Percentiles rank a stretch among this genome's conserved stretches.
These are phyloP conservation scores for Ascochyta pisi DNA, from an alignment of 2,329 filamentous ascomycete species.

Conservation along the genomic window DNA sequence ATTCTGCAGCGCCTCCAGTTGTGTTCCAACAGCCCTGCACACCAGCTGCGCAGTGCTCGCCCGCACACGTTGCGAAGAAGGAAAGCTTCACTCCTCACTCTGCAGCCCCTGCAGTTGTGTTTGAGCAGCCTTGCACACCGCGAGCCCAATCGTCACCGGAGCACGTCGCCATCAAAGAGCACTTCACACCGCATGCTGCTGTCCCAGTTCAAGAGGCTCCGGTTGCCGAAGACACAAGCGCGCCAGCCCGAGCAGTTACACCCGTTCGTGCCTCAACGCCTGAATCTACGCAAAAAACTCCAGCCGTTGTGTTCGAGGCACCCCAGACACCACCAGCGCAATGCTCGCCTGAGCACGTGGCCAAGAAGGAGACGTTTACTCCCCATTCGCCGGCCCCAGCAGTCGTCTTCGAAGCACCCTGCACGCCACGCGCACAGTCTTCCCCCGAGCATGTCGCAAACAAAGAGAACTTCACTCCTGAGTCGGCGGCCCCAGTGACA, in stretches of 20 bases:
- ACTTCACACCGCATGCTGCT: slow-evolving; percentile 1
- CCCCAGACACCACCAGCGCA: slow-evolving; percentile 11
- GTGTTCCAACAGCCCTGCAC: slow-evolving; percentile 3
- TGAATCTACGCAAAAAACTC: slow-evolving; percentile 10
- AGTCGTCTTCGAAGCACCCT: slow-evolving; percentile 11
- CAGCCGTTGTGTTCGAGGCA: slow-evolving; percentile 11
- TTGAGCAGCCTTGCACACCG: slow-evolving; percentile 10
- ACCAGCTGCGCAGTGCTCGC: slow-evolving; percentile 14
- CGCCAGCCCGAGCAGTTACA: slow-evolving; percentile 1
- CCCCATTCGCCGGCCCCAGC: slow-evolving; percentile 1
- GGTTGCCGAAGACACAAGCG: not conserved
- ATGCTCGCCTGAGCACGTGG: slow-evolving; percentile 15
- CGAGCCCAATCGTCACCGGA: slow-evolving; percentile 13
- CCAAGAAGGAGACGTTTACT: slow-evolving; percentile 12
- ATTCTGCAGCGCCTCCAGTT: not conserved
- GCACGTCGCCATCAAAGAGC: slow-evolving; percentile 11
- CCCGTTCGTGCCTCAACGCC: slow-evolving; percentile 10
- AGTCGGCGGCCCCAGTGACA: slow-evolving; percentile 9
- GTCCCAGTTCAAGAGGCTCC: not conserved
- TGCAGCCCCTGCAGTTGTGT: slow-evolving; percentile 1
- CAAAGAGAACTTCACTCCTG: slow-evolving; percentile 17
- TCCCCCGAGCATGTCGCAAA: slow-evolving; percentile 17
- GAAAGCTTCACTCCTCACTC: slow-evolving; percentile 8
- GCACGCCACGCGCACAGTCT: slow-evolving; percentile 11
- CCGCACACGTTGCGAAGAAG: slow-evolving; percentile 12